Base-by-base conservation (phyloP, 306 rosid species). In the Ormosia emarginata region DNA sequence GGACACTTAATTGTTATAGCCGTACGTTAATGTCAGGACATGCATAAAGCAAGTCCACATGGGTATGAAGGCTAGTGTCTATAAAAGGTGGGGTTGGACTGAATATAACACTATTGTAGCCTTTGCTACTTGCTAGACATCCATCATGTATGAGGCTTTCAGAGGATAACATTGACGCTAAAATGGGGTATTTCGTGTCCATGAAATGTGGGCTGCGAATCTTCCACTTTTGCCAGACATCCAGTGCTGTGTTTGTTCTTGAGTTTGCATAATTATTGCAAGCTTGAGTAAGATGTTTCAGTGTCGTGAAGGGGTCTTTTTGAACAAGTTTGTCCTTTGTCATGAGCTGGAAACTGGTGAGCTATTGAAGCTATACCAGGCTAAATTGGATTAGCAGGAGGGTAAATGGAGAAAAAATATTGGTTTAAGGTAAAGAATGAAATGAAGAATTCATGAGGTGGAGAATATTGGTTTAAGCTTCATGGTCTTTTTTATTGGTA, bases 141-240 rank as follows among this genome's bases (percentile, higher is more conserved):
- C 37, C 75, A 83, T 78, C 6, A 71, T 78, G 79, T 33, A 55
- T 44, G 24, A 83, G 33, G 75, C 41, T 52, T 64, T 78, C 64
- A 63, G 68, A 41, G 69, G 61, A 63, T 49, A 57, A 56, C 47
- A 8, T 68, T 71, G 44, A 32, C 40, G 24, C 53, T 11, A 58
- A 39, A 71, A 83, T 83, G 77, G 67, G 68, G 17, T 57, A 49
- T 67, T 79, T 85, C 78, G 70, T 88, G 86, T 86, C 59, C 81
- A 84, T 63, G 62, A 52, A 79, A 69, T 86, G 69, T 86, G 69
- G 77, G 81, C 15, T 81, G 77, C 83, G 75, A 88, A 66, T 75
- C 89, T 81, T 79, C 67, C 33, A 14, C 67, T 30, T 43, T 86
- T 86, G 2, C 56, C 3, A 65, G 40, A 59, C 75, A 34, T 58